phyloP scores from a whole-genome alignment of 163 green algal species.

The Chloromonas sp. region DNA sequence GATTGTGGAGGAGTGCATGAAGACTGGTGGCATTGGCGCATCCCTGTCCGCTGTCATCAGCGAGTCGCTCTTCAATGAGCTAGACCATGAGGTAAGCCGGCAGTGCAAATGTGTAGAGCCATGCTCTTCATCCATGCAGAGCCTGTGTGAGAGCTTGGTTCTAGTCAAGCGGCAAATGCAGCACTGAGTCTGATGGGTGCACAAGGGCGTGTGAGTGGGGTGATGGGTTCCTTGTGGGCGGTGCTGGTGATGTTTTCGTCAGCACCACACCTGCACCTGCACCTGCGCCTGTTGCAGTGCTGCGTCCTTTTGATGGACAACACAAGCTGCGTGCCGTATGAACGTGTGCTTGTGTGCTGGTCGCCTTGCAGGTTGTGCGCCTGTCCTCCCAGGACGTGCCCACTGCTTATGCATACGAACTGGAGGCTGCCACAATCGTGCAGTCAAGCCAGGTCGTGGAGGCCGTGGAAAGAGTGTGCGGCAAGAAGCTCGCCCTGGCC shows the following conservation, averaged over 20 bases:
- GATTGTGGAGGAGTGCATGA: slow-evolving; percentile 98
- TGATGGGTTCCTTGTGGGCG: background rate
- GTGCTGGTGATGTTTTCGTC: background rate
- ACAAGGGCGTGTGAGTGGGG: background rate
- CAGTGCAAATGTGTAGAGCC: no score
- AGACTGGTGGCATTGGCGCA: slow-evolving; percentile 90
- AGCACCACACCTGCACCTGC: background rate
- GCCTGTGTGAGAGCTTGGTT: no score
- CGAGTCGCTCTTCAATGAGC: slow-evolving; percentile 87
- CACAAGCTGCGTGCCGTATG: background rate
- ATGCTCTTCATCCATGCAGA: no score
- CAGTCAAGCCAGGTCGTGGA: slow-evolving; percentile 76
- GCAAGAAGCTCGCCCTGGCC: slow-evolving; percentile 2
- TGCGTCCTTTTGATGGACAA: background rate
- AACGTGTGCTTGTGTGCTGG: slow-evolving; percentile 26
- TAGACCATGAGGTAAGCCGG: slow-evolving; percentile 75
- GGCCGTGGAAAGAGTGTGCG: slow-evolving; percentile 38
- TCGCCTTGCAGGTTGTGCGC: slow-evolving; percentile 44
- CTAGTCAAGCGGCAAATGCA: no score
- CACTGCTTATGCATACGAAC: slow-evolving; percentile 88
- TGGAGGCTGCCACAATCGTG: slow-evolving; percentile 92
- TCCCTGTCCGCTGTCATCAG: slow-evolving; percentile 87
- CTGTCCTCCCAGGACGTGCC: slow-evolving; percentile 90
- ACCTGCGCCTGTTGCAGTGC: background rate
- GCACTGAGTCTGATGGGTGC: no score